A percentile compares a stretch with the other conserved stretches of the same genome.
Evolutionary conservation across 441 rosid genomes (phyloP).

Genomic region (Gossypium davidsonii): DNA sequence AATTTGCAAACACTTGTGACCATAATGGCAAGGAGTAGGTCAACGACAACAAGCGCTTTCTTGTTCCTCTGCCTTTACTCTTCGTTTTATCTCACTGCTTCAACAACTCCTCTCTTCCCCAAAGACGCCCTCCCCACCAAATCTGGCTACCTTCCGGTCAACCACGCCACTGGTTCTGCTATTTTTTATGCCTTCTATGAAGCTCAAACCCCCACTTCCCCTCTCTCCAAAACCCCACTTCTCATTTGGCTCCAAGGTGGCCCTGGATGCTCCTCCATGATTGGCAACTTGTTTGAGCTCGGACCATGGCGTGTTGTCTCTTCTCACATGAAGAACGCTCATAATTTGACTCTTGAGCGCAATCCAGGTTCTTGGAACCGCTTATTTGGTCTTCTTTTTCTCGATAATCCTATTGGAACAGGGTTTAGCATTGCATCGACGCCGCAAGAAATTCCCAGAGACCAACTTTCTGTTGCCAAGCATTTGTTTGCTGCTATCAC

Average conservation of each 20-base stretch:
- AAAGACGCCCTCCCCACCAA: slow-evolving; percentile 55
- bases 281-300: slow-evolving; percentile 68
- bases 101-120: slow-evolving; percentile 32
- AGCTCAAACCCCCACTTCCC: slow-evolving; percentile 42
- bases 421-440: slow-evolving; percentile 70
- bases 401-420: slow-evolving; percentile 76
- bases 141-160: slow-evolving; percentile 72
- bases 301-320: slow-evolving; percentile 61
- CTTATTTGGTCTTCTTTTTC: slow-evolving; percentile 62
- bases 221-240: slow-evolving; percentile 54
- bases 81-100: slow-evolving; percentile 14
- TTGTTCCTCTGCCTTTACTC: slow-evolving; percentile 23
- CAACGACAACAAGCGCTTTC: slow-evolving; percentile 19
- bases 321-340: slow-evolving; percentile 20
- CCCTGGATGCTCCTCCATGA: slow-evolving; percentile 93
- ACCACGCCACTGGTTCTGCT: slow-evolving; percentile 44
- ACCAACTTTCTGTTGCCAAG: slow-evolving; percentile 50
- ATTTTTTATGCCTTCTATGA: slow-evolving; percentile 74
- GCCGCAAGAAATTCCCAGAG: slow-evolving; percentile 48
- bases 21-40: slow-evolving; percentile 18
- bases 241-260: slow-evolving; percentile 90
- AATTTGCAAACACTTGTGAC: not conserved
- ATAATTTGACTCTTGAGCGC: slow-evolving; percentile 29
- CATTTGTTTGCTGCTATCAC: slow-evolving; percentile 56
- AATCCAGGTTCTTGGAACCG: slow-evolving; percentile 79